Evolutionary conservation across 116 monocot species (phyloP).

Genomic region (Iris pallida): DNA sequence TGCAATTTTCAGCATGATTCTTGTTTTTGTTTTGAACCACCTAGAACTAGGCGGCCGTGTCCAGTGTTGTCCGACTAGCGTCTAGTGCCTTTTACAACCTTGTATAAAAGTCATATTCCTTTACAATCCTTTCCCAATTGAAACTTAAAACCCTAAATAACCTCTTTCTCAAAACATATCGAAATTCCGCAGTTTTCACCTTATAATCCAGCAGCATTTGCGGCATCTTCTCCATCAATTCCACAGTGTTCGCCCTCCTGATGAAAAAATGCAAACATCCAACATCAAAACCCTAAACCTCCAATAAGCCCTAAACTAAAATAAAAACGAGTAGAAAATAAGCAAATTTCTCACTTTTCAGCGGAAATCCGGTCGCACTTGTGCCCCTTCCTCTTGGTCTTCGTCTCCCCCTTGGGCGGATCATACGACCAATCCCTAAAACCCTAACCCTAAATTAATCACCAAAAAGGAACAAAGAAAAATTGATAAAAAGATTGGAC

Average conservation of each 20-base stretch:
- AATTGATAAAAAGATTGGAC: not conserved
- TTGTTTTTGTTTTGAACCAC: too few species aligned
- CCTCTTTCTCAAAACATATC: too few species aligned
- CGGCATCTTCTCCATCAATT: conserved; percentile 99
- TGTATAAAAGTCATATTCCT: too few species aligned
- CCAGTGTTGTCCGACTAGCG: too few species aligned
- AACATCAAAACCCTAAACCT: not conserved
- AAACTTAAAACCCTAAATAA: too few species aligned
- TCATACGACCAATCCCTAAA: conserved; percentile 92
- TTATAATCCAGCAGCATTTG: conserved; percentile 90
- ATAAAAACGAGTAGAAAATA: conserved; percentile 5
- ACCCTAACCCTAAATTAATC: conserved; percentile 11
- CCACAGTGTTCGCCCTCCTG: conserved; percentile 81
- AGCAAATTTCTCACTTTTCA: conserved; percentile 52
- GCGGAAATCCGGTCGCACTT: conserved; percentile 89
- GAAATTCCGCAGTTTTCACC: conserved; percentile 30
- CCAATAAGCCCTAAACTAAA: not conserved
- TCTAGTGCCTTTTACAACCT: too few species aligned
- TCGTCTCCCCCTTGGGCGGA: conserved; percentile 76
- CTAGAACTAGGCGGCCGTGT: too few species aligned
- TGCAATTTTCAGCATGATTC: too few species aligned
- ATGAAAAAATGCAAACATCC: not conserved
- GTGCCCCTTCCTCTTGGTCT: conserved; percentile 87
- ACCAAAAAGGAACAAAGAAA: conserved; percentile 6
- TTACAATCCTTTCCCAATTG: too few species aligned